Evolutionary conservation across 176 grass and related monocot genomes (phyloP), one percentile per base, ranked within the genome.

Genomic region (Musa beccarii): DNA sequence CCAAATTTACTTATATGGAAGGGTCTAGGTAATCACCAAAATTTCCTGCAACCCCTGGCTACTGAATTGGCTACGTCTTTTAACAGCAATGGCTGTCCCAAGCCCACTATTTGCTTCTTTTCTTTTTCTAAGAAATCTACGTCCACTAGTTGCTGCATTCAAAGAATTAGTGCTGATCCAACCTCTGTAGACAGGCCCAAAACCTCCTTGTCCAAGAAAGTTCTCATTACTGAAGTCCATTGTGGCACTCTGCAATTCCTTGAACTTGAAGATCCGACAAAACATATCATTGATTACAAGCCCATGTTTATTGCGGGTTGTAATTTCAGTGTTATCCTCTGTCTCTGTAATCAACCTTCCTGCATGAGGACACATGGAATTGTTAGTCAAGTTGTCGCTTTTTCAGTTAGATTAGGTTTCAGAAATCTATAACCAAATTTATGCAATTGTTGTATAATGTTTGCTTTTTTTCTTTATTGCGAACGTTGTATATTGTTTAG

Each of bases 201-300:
- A 67, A 29, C 65, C 65, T 67, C 65, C 24, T 4, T 16, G 10
- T 34, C 65, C 65, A 43, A 67, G 1, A 67, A 34, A 0, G 12
- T 67, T 67, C 24, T 15, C 25, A 67, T 67, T 2, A 22, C 26
- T 67, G 65, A 67, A 67, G 16, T 67, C 8, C 65, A 34, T 43
- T 29, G 65, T 67, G 65, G 65, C 65, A 34, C 24, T 29, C 65
- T 25, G 12, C 21, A 67, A 67, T 67, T 67, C 65, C 65, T 67
- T 67, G 65, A 67, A 67, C 65, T 67, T 67, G 24, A 67, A 67
- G 24, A 16, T 67, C 65, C 13, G 26, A 34, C 28, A 25, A 22
- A 67, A 67, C 34, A 25, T 2, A 67, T 17, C 13, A 43, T 7
- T 1, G 24, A 34, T 34, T 26, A 4, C 65, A 12, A 67, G 65